Evolutionary conservation across 2,329 filamentous ascomycete genomes (phyloP), one percentile per base, ranked within the genome.

Genomic region (Orbilia quercus): DNA sequence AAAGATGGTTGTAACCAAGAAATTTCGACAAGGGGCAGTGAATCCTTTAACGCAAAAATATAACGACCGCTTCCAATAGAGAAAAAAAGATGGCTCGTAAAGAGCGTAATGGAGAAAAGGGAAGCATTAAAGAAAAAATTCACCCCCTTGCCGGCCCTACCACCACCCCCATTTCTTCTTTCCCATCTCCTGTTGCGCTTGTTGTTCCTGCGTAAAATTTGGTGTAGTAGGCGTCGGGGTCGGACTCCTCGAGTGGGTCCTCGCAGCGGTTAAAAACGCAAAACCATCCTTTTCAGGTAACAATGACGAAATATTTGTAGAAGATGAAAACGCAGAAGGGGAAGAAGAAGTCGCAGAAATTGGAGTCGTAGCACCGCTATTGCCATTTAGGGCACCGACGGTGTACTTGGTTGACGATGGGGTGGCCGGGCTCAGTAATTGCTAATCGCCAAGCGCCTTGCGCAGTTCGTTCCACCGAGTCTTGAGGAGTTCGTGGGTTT

Each of bases 401-500:
- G 60, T 60, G 54, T 73, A 53, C 36, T 73, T 64, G 47, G 53
- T 47, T 42, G 45, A 45, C 42, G 36, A 53, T 38, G 60, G 60
- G 23, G 69, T 66, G 54, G 60, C 48, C 55, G 69, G 69, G 60
- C 60, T 73, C 69, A 66, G 60, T 73, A 73, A 73, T 73, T 73
- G 69, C 69, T 69, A 67, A 74, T 78, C 77, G 31, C 76, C 84
- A 57, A 87, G 82, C 45, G 85, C 84, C 77, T 84, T 85, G 74
- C 84, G 83, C 58, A 94, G 83, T 77, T 94, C 91, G 55, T 86
- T 87, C 90, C 90, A 93, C 82, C 90, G 92, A 77, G 90, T 87
- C 75, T 84, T 88, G 45, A 94, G 85, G 5, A 87, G 85, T 80
- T 94, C 91, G 78, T 93, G 87, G 75, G 86, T 82, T 64, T 78